Conservation (phyloP, 2,329 filamentous ascomycete species). For the Pseudopithomyces maydicus region DNA sequence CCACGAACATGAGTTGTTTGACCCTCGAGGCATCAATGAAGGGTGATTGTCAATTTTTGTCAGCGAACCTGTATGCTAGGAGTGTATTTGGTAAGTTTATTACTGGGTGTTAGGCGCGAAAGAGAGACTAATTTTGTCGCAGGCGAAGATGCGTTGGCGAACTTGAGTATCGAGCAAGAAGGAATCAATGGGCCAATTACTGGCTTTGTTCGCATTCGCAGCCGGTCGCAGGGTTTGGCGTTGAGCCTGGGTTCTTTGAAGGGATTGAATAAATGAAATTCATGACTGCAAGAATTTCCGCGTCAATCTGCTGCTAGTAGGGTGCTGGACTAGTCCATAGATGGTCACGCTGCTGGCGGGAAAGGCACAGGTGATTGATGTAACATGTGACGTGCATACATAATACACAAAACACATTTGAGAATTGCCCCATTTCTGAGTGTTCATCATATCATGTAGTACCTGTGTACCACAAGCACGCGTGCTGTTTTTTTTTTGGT, state of each 20-base stretch:
- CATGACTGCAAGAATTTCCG: not conserved
- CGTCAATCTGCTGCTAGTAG: no score
- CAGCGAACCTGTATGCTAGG: constrained; percentile 92
- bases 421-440: no score
- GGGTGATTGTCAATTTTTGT: constrained; percentile 97
- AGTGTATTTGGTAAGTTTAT: constrained; percentile 95
- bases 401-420: no score
- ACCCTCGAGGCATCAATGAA: constrained; percentile 96
- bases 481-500: no score
- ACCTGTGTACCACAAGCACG: no score
- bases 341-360: no score
- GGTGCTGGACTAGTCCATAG: no score
- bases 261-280: constrained; percentile 69
- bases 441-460: no score
- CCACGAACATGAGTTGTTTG: constrained; percentile 97
- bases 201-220: constrained; percentile 96
- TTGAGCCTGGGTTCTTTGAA: constrained; percentile 93
- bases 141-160: constrained; percentile 98
- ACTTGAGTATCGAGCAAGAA: constrained; percentile 97
- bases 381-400: no score
- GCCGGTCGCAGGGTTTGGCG: constrained; percentile 92
- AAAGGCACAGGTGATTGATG: no score
- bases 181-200: constrained; percentile 94
- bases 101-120: no score
- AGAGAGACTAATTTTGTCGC: constrained; percentile 17